Percentiles rank a stretch among this genome's conserved stretches.
These are phyloP conservation scores for Pseudocercospora fijiensis DNA, from an alignment of 2,329 filamentous ascomycete species.

Conservation along the genomic window DNA sequence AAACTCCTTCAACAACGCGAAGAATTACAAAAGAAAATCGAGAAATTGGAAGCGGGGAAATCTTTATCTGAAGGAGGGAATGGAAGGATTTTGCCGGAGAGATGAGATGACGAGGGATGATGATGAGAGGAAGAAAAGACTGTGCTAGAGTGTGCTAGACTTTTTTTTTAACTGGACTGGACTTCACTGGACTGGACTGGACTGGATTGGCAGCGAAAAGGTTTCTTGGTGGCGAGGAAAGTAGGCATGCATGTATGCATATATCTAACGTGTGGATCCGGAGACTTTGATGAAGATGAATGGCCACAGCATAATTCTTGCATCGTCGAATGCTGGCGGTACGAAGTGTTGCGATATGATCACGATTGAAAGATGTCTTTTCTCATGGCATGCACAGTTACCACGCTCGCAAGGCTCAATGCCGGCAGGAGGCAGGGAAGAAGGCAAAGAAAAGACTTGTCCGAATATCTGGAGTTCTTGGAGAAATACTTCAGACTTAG, in stretches of 20 bases:
- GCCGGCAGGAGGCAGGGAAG: background rate
- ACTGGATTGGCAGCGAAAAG: no score
- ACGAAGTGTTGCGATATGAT: no score
- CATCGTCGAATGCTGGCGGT: no score
- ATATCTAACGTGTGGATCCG: no score
- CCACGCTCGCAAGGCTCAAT: background rate
- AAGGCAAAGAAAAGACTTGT: background rate
- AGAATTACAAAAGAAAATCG: conserved; percentile 58
- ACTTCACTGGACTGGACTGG: no score
- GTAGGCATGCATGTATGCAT: no score
- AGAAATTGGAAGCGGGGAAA: conserved; percentile 46
- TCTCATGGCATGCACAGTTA: background rate
- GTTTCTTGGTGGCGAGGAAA: no score
- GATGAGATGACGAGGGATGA: background rate
- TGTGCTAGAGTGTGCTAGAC: no score
- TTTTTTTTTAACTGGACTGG: no score
- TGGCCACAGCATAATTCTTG: no score
- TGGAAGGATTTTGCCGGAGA: conserved; percentile 2
- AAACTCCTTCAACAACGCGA: conserved; percentile 53
- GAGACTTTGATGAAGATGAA: no score
- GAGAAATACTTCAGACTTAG: background rate
- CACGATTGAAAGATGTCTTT: background rate
- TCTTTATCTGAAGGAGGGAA: background rate
- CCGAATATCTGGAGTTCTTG: background rate
- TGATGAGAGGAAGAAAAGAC: no score